phyloP scores from a whole-genome alignment of 78 protist genomes.

The Bodo saltans region DNA sequence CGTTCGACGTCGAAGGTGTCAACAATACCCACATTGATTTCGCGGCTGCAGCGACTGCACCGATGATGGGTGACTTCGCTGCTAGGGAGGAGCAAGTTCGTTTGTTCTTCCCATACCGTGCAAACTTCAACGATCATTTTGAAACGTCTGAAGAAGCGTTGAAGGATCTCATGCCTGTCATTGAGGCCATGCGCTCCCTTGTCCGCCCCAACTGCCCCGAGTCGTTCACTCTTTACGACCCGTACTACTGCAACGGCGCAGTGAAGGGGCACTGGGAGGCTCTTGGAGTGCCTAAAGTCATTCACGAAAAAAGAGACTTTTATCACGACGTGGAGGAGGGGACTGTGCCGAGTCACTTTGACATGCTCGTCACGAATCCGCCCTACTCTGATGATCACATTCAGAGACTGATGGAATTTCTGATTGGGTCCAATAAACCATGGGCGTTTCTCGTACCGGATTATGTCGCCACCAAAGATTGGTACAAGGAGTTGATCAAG shows the following conservation, averaged over 20 bases:
- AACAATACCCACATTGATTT: no score
- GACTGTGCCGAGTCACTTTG: not conserved
- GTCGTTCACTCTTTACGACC: constrained; percentile 15
- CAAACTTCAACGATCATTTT: not conserved
- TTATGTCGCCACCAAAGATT: not conserved
- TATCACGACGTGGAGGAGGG: not conserved
- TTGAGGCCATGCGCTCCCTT: not conserved
- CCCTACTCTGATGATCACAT: constrained; percentile 26
- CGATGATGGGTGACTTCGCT: no score
- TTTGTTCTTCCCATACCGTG: no score
- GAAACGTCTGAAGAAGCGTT: not conserved
- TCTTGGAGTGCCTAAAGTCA: constrained; percentile 1
- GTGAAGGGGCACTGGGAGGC: not conserved
- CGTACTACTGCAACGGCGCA: constrained; percentile 36
- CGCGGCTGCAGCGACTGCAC: no score
- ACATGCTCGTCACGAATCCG: constrained; percentile 41
- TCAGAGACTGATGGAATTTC: not conserved
- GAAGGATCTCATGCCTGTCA: not conserved
- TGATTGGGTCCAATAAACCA: not conserved
- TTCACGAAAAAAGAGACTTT: constrained; percentile 30
- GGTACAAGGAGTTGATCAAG: not conserved
- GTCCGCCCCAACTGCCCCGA: not conserved
- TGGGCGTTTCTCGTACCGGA: not conserved
- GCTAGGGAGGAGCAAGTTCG: no score
- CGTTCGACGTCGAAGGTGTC: no score